Evolutionary conservation across 768 basidiomycete genomes (phyloP).

Genomic region (Candolleomyces aberdarensis): DNA sequence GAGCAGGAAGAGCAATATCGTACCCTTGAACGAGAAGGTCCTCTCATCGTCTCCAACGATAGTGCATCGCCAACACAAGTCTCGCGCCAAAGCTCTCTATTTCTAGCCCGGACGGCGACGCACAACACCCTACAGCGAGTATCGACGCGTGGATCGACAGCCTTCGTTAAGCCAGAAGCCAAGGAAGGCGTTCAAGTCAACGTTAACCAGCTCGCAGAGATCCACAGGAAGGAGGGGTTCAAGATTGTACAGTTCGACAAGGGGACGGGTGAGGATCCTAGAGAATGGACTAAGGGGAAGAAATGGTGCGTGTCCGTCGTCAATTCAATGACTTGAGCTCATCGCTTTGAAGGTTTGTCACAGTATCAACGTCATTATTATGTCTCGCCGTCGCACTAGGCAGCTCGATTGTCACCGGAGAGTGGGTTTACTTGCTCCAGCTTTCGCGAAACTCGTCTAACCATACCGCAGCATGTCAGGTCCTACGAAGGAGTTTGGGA

Average conservation of each 20-base stretch:
- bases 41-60: background rate
- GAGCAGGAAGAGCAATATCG: slow-evolving; percentile 27
- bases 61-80: background rate
- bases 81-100: background rate
- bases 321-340: background rate
- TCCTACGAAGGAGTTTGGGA: slow-evolving; percentile 28
- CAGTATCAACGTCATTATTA: slow-evolving; percentile 30
- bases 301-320: slow-evolving; percentile 29
- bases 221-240: slow-evolving; percentile 19
- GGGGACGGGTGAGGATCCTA: slow-evolving; percentile 30
- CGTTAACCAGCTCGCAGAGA: slow-evolving; percentile 14
- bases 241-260: slow-evolving; percentile 23
- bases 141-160: slow-evolving; percentile 11
- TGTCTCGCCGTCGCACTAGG: slow-evolving; percentile 36
- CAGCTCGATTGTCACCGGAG: slow-evolving; percentile 39
- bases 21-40: slow-evolving; percentile 20
- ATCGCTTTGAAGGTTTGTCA: slow-evolving; percentile 29
- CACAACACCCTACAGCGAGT: slow-evolving; percentile 10
- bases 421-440: slow-evolving; percentile 23
- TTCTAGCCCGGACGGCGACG: background rate
- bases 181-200: background rate
- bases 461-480: slow-evolving; percentile 25
- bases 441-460: background rate
- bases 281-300: slow-evolving; percentile 28
- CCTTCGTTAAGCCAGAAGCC: background rate